phyloP scores from a whole-genome alignment of 768 basidiomycete species.

The Termitomyces sp. region DNA sequence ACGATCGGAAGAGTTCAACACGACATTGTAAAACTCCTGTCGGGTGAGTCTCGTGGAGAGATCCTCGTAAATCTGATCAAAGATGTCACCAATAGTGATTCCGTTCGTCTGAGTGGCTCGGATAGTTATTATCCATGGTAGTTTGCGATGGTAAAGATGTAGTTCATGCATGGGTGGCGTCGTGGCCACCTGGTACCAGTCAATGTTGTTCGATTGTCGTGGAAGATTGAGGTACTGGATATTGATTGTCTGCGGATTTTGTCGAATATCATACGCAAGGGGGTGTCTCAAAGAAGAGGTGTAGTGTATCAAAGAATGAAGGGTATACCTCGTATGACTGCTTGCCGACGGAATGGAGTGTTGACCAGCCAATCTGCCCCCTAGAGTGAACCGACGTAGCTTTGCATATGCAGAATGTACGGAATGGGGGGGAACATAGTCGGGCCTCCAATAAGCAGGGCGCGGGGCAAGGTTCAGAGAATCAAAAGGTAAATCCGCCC shows the following conservation, averaged over 20 bases:
- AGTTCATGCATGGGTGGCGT: conserved; percentile 40
- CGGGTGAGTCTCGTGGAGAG: conserved; percentile 32
- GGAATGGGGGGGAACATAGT: conserved; percentile 7
- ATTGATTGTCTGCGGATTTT: conserved; percentile 5
- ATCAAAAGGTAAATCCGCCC: conserved; percentile 3
- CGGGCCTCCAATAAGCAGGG: conserved; percentile 12
- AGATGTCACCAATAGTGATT: conserved; percentile 45
- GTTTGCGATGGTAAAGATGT: conserved; percentile 40
- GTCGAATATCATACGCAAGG: conserved; percentile 13
- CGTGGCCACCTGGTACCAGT: conserved; percentile 32
- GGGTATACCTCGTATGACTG: background rate
- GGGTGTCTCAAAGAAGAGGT: conserved; percentile 4
- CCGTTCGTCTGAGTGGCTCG: conserved; percentile 32
- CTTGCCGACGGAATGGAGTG: background rate
- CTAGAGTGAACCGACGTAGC: background rate
- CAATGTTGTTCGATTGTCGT: conserved; percentile 14
- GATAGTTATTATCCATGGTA: conserved; percentile 52
- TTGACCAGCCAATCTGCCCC: background rate
- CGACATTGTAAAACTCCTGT: conserved; percentile 42
- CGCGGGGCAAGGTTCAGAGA: conserved; percentile 11
- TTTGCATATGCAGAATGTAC: background rate
- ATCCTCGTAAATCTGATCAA: conserved; percentile 33
- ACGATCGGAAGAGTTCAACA: conserved; percentile 36
- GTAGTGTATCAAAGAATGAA: conserved; percentile 11
- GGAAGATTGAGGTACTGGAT: conserved; percentile 12